Conservation (phyloP, 805 yeast species). For the Phaffomyces thermotolerans region DNA sequence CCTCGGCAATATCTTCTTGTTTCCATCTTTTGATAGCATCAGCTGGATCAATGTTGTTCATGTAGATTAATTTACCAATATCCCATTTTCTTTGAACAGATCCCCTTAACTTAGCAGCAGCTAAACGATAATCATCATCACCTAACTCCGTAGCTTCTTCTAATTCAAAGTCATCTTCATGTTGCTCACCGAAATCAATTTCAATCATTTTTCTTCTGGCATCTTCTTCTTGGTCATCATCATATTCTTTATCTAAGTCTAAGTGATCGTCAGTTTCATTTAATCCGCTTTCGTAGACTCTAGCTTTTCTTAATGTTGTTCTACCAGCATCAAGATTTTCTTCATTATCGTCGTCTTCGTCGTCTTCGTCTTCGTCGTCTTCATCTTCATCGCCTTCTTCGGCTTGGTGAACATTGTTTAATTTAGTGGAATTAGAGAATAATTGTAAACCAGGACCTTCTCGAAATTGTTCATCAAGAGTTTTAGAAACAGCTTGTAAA, state of each 20-base stretch:
- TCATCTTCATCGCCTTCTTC: constrained; percentile 32
- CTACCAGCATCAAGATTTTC: constrained; percentile 49
- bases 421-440: constrained; percentile 54
- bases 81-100: constrained; percentile 58
- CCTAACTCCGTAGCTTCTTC: constrained; percentile 50
- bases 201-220: constrained; percentile 39
- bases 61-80: constrained; percentile 70
- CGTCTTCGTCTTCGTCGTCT: constrained; percentile 24
- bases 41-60: constrained; percentile 66
- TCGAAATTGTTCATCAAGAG: constrained; percentile 49
- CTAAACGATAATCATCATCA: constrained; percentile 30
- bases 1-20: constrained; percentile 39
- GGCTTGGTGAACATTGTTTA: constrained; percentile 37
- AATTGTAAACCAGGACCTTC: constrained; percentile 68
- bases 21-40: constrained; percentile 72
- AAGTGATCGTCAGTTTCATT: constrained; percentile 39
- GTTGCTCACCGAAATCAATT: constrained; percentile 36
- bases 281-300: constrained; percentile 46
- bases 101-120: constrained; percentile 61
- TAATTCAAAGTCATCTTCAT: constrained; percentile 29
- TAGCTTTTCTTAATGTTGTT: constrained; percentile 52
- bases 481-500: constrained; percentile 61
- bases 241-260: constrained; percentile 31
- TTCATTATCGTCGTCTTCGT: constrained; percentile 24
- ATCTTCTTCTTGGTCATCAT: constrained; percentile 27